These are phyloP conservation scores for Candida parachauliodes DNA, from an alignment of 805 yeast species.

Conservation along the genomic window DNA sequence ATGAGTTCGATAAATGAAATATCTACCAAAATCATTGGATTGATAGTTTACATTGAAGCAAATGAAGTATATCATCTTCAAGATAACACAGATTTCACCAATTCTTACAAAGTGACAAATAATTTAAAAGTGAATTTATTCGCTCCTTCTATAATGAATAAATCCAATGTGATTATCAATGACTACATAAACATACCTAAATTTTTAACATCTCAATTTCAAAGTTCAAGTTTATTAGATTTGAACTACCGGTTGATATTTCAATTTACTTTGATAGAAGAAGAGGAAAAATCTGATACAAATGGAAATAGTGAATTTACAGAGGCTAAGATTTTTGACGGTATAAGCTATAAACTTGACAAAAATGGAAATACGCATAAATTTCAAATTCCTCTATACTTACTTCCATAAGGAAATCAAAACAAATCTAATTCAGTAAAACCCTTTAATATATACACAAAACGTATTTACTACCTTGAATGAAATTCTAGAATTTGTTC, in stretches of 20 bases:
- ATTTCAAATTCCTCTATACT: constrained; percentile 25
- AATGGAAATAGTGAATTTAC: neutral
- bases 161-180: constrained; percentile 15
- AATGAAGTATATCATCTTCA: constrained; percentile 32
- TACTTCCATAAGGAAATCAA: constrained; percentile 15
- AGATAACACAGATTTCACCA: constrained; percentile 12
- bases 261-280: constrained; percentile 32
- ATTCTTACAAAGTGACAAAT: constrained; percentile 34
- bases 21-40: constrained; percentile 28
- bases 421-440: too few relatives aligned
- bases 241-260: constrained; percentile 34
- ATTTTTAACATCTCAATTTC: constrained; percentile 33
- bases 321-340: neutral
- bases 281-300: constrained; percentile 10
- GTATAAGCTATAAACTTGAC: constrained; percentile 18
- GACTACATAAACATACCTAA: constrained; percentile 31
- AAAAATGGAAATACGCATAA: constrained; percentile 26
- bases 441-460: too few relatives aligned
- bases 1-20: constrained; percentile 16
- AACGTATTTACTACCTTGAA: too few relatives aligned
- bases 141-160: constrained; percentile 20
- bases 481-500: too few relatives aligned
- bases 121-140: constrained; percentile 29
- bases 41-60: constrained; percentile 35
- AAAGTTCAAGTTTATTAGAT: constrained; percentile 32